Percentiles rank a stretch among this genome's conserved stretches.
phyloP scores from a whole-genome alignment of 257 asterid genomes.

The Galeopsis tetrahit region DNA sequence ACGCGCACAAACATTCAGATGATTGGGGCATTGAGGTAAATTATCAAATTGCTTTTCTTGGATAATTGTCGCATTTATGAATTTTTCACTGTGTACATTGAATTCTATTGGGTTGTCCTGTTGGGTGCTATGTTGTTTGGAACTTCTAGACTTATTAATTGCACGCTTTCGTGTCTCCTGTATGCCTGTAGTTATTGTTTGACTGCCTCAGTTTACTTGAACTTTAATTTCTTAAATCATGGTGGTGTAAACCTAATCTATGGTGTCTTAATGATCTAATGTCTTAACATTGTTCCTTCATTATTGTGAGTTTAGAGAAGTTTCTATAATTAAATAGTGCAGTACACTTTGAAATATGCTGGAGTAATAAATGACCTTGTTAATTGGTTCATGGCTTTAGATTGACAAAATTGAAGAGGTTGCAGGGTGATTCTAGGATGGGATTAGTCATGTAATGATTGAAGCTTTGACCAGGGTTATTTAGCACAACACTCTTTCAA shows the following conservation, averaged over 20 bases:
- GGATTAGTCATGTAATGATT: slow-evolving; percentile 4
- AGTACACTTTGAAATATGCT: slow-evolving; percentile 8
- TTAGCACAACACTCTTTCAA: neutral
- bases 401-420: slow-evolving; percentile 16
- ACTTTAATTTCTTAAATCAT: slow-evolving; percentile 15
- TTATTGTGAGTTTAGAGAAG: neutral
- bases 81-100: neutral
- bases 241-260: neutral
- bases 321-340: slow-evolving; percentile 1
- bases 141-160: slow-evolving; percentile 9
- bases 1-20: slow-evolving; percentile 95
- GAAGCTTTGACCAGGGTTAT: slow-evolving; percentile 4
- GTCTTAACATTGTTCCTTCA: neutral
- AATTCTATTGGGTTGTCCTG: slow-evolving; percentile 10
- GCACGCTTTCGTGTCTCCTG: neutral
- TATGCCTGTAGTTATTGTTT: neutral
- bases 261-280: slow-evolving; percentile 4
- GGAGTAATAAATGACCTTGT: slow-evolving; percentile 4
- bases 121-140: slow-evolving; percentile 24
- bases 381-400: slow-evolving; percentile 25
- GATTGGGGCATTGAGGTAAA: slow-evolving; percentile 97
- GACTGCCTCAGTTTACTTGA: slow-evolving; percentile 8
- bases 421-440: neutral
- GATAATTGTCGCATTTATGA: slow-evolving; percentile 27
- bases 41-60: slow-evolving; percentile 20